Evolutionary conservation across 73 alveolate genomes (phyloP).

Genomic region (Tetrahymena malaccensis): DNA sequence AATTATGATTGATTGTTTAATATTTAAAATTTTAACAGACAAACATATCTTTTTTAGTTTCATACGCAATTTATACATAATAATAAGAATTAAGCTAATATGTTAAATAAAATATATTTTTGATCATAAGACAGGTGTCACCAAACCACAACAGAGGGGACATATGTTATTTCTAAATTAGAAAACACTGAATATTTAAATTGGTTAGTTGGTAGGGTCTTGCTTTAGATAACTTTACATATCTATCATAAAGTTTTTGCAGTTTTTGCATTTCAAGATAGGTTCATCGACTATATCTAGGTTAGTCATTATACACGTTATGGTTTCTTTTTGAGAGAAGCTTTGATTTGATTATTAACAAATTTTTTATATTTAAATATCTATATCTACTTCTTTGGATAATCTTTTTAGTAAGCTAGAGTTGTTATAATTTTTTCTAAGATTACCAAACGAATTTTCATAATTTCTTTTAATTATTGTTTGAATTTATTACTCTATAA

Average conservation of each 20-base stretch:
- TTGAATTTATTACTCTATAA: background rate
- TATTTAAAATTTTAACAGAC: no score
- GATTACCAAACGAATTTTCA: background rate
- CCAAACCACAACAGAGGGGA: background rate
- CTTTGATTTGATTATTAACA: background rate
- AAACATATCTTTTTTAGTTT: no score
- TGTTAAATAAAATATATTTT: background rate
- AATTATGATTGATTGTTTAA: no score
- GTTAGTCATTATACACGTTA: background rate
- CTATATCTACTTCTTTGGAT: background rate
- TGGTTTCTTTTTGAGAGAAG: background rate
- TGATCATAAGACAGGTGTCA: background rate
- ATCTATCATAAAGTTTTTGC: background rate
- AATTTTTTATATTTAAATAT: background rate
- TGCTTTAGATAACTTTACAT: background rate
- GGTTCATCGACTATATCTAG: background rate
- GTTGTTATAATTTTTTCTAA: background rate
- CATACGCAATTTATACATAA: no score
- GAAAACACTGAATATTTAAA: background rate
- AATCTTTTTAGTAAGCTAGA: background rate
- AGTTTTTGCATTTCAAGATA: background rate
- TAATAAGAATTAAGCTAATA: background rate
- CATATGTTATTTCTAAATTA: background rate
- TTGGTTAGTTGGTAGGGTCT: background rate
- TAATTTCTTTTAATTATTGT: background rate